These are phyloP conservation scores for Termitomyces sp. DNA, from an alignment of 768 basidiomycete genomes.

Conservation along the genomic window DNA sequence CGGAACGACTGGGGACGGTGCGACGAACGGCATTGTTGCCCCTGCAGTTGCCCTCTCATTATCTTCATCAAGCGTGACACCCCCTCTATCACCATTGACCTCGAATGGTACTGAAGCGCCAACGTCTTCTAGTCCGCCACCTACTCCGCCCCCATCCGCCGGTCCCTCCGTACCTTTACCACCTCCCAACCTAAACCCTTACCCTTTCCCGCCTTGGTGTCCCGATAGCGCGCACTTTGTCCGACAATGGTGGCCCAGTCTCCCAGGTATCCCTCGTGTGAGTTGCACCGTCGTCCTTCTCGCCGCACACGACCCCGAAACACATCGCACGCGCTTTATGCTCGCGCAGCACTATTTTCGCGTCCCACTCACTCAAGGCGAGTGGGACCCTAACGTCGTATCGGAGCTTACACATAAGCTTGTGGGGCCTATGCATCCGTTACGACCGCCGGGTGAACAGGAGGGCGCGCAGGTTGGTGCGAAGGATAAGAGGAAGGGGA, in stretches of 20 bases:
- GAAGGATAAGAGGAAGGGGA: neutral
- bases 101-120: neutral
- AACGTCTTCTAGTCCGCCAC: neutral
- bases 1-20: neutral
- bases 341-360: constrained; percentile 76
- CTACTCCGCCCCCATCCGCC: constrained; percentile 4
- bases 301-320: constrained; percentile 56
- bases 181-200: constrained; percentile 45
- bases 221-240: constrained; percentile 77
- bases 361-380: constrained; percentile 48
- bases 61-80: neutral
- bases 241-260: constrained; percentile 77
- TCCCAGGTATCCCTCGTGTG: constrained; percentile 58
- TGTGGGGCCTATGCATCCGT: constrained; percentile 4
- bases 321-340: constrained; percentile 58
- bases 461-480: neutral
- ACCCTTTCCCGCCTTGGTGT: constrained; percentile 65
- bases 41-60: neutral
- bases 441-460: neutral
- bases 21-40: neutral
- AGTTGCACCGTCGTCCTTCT: constrained; percentile 73
- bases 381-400: constrained; percentile 20
- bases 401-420: constrained; percentile 9
- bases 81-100: neutral
- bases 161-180: constrained; percentile 5